Base-by-base conservation (phyloP, 176 grass and related monocot species). In the Avena atlantica region DNA sequence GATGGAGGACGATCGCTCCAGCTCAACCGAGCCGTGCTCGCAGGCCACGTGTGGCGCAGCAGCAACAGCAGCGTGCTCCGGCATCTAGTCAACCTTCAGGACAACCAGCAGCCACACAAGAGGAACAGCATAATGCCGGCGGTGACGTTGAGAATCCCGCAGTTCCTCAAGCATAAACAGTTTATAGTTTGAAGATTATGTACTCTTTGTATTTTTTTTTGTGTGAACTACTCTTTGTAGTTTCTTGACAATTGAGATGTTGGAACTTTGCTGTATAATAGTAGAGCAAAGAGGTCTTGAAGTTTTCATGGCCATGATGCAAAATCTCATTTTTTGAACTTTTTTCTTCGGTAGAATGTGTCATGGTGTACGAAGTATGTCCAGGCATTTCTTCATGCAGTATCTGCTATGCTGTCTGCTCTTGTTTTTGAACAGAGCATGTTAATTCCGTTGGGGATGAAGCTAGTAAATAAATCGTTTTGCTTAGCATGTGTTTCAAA, bases 301-400 rank as follows among this genome's bases (percentile, higher is more conserved):
- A 16, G 62, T 81, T 80, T 55, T 29, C 1, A 9, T 34, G 14
- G 3, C 16, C 12, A 45, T 27, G 34, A 59, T 82, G 16, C 60
- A 3, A n/a, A 36, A 60, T 17, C 27, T 17, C 5, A 1, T 74
- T 42, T 42, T 42, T 42, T 5, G 0, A 8, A 5, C 1, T 42
- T 42, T 40, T 40, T 40, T 40, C 6, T 42, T 42, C 40, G 1
- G 47, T 4, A 52, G 25, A 3, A 36, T 65, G 20, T 83, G 71
- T 80, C 80, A 70, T 89, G 84, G 91, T 84, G 82, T 90, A 76
- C 57, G 40, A 70, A 87, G 81, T 84, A 87, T 90, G 86, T 58
- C 80, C 85, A 31, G 87, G 56, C 89, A 86, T 58, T 58, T 83
- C 51, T 44, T 47, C 62, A 21, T 51, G 60, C 44, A 81, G 42